A percentile compares a stretch with the other conserved stretches of the same genome.
Evolutionary conservation across 441 rosid species (phyloP).

Genomic region (Pelargonium myrrhifolium): DNA sequence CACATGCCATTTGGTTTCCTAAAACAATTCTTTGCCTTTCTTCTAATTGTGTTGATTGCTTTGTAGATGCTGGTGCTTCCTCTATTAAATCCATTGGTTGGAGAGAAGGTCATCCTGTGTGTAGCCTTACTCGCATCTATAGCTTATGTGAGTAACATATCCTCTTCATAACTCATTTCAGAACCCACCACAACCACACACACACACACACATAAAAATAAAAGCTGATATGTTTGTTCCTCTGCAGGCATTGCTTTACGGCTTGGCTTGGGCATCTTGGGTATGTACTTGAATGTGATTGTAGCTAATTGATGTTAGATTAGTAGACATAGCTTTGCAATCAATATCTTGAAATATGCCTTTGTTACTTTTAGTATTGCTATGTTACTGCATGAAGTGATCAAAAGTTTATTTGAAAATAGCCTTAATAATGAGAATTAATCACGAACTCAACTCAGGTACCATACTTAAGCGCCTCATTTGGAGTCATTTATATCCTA

Average conservation of each 20-base stretch:
- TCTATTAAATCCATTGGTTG: conserved; percentile 39
- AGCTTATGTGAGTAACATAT: conserved; percentile 41
- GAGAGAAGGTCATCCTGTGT: conserved; percentile 45
- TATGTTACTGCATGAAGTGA: background rate
- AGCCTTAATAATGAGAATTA: conserved; percentile 2
- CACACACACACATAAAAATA: background rate
- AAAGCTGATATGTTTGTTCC: background rate
- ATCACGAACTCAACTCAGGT: conserved; percentile 30
- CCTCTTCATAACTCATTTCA: background rate
- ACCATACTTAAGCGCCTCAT: conserved; percentile 34
- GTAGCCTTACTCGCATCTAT: conserved; percentile 41
- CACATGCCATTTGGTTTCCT: too few relatives aligned
- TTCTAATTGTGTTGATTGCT: too few relatives aligned
- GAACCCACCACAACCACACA: background rate
- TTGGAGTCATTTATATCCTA: conserved; percentile 24
- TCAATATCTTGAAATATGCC: background rate
- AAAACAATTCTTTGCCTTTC: too few relatives aligned
- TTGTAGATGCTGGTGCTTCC: conserved; percentile 46
- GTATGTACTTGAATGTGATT: conserved; percentile 21
- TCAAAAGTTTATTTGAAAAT: background rate
- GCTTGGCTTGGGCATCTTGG: conserved; percentile 57
- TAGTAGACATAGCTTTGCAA: too few relatives aligned
- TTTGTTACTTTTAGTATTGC: background rate
- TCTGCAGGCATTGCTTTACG: conserved; percentile 41
- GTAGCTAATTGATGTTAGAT: background rate